These are phyloP conservation scores for Medicago ruthenica DNA, from an alignment of 306 rosid genomes.

Conservation along the genomic window DNA sequence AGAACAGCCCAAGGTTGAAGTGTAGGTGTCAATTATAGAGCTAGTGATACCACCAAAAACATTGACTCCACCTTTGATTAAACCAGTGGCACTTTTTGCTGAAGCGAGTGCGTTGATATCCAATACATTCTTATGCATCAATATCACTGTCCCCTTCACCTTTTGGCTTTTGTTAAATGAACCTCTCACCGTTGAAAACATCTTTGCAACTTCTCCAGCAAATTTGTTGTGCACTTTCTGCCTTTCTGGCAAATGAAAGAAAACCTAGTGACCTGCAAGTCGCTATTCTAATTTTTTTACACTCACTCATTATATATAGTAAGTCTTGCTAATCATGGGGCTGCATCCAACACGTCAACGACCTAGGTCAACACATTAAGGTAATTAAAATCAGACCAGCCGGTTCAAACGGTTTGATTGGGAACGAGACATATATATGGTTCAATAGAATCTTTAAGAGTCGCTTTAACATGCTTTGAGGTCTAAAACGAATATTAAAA, in stretches of 20 bases:
- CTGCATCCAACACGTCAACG: neutral
- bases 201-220: neutral
- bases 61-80: neutral
- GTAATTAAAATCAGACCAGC: no score
- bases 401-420: no score
- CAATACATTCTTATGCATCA: conserved; percentile 1
- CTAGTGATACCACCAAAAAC: neutral
- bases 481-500: no score
- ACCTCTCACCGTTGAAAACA: neutral
- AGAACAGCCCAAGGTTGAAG: neutral
- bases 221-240: neutral
- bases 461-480: no score
- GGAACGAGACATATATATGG: no score
- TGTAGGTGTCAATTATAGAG: neutral
- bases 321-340: neutral
- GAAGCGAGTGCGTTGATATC: neutral
- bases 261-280: no score
- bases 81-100: neutral
- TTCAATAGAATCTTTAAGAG: no score
- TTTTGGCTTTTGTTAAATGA: neutral
- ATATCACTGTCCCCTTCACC: neutral
- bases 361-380: no score
- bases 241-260: neutral
- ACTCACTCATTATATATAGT: no score
- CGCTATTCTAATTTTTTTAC: neutral